Percentiles rank a stretch among this genome's conserved stretches.
Evolutionary conservation across 495 filamentous ascomycete genomes (phyloP).

Genomic region (Pyrenula massariospora): DNA sequence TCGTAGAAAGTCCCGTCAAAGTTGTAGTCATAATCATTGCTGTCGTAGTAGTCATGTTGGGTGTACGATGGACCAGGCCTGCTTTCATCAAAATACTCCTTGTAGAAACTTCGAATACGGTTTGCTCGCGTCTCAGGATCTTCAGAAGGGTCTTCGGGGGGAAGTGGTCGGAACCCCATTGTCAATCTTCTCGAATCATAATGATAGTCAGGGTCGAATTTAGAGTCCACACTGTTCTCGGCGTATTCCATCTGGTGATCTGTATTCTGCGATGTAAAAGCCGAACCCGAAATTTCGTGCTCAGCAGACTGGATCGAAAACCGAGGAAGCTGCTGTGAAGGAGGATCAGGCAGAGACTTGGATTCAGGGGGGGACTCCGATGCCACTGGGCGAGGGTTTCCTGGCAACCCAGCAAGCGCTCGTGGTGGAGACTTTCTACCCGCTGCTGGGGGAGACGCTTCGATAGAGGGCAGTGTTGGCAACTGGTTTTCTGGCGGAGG

Average conservation of each 20-base stretch:
- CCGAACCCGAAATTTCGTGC: constrained; percentile 17
- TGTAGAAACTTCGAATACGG: constrained; percentile 96
- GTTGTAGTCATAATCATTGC: constrained; percentile 29
- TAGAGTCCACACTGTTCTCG: constrained; percentile 1
- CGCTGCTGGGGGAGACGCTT: neutral
- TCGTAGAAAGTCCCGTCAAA: constrained; percentile 54
- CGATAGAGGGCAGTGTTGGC: constrained; percentile 1
- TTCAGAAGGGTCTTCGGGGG: constrained; percentile 72
- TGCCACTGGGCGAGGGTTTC: neutral
- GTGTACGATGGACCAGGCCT: constrained; percentile 40
- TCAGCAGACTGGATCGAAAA: constrained; percentile 16
- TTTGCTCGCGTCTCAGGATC: constrained; percentile 92
- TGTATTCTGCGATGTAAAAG: constrained; percentile 22
- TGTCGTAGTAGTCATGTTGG: constrained; percentile 58
- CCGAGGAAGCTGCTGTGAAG: constrained; percentile 11
- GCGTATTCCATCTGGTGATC: constrained; percentile 6
- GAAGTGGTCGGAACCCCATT: constrained; percentile 84
- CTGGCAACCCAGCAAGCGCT: neutral
- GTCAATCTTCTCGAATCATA: constrained; percentile 63
- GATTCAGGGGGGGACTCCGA: constrained; percentile 4
- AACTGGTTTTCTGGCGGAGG: constrained; percentile 7
- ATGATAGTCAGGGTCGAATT: constrained; percentile 34
- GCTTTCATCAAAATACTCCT: constrained; percentile 93
- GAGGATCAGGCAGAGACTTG: constrained; percentile 4
- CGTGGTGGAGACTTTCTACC: neutral